These are phyloP conservation scores for Hibiscus trionum DNA, from an alignment of 345 rosid species.

Conservation along the genomic window DNA sequence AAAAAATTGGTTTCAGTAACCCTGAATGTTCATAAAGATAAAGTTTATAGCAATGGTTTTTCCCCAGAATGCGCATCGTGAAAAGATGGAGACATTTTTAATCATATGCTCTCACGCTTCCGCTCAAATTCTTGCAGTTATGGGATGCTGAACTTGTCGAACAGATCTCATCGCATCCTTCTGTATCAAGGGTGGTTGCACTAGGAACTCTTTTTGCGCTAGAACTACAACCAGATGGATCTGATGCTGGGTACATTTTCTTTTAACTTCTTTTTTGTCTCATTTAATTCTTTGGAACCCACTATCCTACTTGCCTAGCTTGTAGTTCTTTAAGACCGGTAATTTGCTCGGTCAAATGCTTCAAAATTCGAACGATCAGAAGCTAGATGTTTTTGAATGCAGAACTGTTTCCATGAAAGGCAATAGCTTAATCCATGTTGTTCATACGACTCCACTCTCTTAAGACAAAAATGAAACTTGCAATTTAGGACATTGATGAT, in stretches of 20 bases:
- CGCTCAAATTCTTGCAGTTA: conserved; percentile 43
- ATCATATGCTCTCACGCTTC: background rate
- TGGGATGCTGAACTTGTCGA: conserved; percentile 55
- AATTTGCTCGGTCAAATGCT: background rate
- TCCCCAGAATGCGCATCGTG: too few relatives aligned
- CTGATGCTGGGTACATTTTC: conserved; percentile 56
- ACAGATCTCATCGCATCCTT: conserved; percentile 55
- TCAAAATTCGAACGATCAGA: background rate
- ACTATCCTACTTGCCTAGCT: background rate
- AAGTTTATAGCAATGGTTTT: too few relatives aligned
- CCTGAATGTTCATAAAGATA: too few relatives aligned
- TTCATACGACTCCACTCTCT: background rate
- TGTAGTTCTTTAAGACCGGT: background rate
- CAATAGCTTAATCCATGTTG: background rate
- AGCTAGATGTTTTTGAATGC: background rate
- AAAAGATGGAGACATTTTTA: too few relatives aligned
- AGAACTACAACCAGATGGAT: conserved; percentile 60
- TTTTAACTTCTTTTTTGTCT: conserved; percentile 1
- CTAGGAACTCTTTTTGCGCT: conserved; percentile 74
- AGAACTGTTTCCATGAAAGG: background rate
- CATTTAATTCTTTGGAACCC: background rate
- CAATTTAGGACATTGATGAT: too few relatives aligned
- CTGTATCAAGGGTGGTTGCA: conserved; percentile 67
- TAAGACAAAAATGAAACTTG: too few relatives aligned
- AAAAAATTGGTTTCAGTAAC: too few relatives aligned